These are phyloP conservation scores for Fusarium sp. DNA, from an alignment of 2,329 filamentous ascomycete species.

Conservation along the genomic window DNA sequence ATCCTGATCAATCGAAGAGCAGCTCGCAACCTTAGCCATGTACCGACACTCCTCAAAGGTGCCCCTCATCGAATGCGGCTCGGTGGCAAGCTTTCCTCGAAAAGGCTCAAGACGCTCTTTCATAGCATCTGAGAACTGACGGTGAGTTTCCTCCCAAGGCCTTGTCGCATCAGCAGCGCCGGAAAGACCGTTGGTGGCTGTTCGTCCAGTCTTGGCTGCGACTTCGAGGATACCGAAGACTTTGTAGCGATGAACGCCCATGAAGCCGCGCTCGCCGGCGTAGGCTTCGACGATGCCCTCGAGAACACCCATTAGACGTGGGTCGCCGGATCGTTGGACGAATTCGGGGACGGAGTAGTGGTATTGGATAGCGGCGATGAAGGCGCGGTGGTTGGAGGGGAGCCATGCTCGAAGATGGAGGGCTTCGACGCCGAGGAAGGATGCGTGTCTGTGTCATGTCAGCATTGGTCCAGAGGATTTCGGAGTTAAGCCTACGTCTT, in stretches of 20 bases:
- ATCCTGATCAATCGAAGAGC: constrained; percentile 58
- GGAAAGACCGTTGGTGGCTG: constrained; percentile 61
- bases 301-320: constrained; percentile 60
- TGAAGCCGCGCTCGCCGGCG: constrained; percentile 63
- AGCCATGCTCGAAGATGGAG: constrained; percentile 63
- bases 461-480: constrained; percentile 43
- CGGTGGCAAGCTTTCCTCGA: constrained; percentile 55
- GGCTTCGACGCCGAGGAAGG: constrained; percentile 62
- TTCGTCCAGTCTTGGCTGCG: constrained; percentile 61
- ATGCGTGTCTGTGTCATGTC: constrained; percentile 37
- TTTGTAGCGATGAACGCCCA: constrained; percentile 66
- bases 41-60: constrained; percentile 65
- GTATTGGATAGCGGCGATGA: constrained; percentile 64
- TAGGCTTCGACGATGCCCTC: constrained; percentile 66
- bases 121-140: constrained; percentile 34
- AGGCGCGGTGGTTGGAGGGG: constrained; percentile 62
- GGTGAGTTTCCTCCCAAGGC: constrained; percentile 35
- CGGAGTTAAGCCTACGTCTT: constrained; percentile 43
- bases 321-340: constrained; percentile 59
- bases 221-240: constrained; percentile 65
- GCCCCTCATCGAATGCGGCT: constrained; percentile 63
- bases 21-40: constrained; percentile 53
- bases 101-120: constrained; percentile 43
- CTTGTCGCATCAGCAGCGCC: constrained; percentile 51
- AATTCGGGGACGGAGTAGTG: constrained; percentile 64